These are phyloP conservation scores for Psidium friedrichsthalianum DNA, from an alignment of 345 rosid species.

Conservation along the genomic window DNA sequence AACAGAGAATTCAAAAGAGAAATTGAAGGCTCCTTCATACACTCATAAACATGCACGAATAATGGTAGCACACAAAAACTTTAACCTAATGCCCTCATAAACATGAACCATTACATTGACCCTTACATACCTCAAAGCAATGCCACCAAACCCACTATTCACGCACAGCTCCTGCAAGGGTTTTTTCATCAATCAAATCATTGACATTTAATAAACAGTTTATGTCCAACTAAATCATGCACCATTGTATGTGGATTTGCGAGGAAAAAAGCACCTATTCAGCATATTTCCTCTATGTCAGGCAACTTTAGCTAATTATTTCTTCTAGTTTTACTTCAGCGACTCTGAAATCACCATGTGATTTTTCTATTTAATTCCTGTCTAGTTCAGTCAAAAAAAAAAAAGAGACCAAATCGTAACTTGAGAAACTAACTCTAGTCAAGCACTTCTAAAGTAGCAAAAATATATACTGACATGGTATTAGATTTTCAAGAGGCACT, in stretches of 20 bases:
- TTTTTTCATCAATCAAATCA: not conserved
- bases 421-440: not conserved
- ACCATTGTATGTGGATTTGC: not conserved
- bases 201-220: not conserved
- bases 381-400: not conserved
- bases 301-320: not conserved
- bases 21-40: not conserved
- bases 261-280: not conserved
- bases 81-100: not conserved
- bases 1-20: not conserved
- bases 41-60: not conserved
- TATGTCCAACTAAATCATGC: not conserved
- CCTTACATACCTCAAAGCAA: constrained; percentile 58
- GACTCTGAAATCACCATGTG: not conserved
- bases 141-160: constrained; percentile 71
- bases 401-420: not conserved
- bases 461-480: not conserved
- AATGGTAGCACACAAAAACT: not conserved
- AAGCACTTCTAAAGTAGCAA: not conserved
- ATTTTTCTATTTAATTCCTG: not conserved
- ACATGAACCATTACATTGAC: not conserved
- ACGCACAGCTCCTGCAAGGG: constrained; percentile 77
- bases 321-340: not conserved
- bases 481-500: not conserved
- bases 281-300: not conserved